phyloP scores from a whole-genome alignment of 176 grass and related monocot genomes.

The Elymus sibiricus region DNA sequence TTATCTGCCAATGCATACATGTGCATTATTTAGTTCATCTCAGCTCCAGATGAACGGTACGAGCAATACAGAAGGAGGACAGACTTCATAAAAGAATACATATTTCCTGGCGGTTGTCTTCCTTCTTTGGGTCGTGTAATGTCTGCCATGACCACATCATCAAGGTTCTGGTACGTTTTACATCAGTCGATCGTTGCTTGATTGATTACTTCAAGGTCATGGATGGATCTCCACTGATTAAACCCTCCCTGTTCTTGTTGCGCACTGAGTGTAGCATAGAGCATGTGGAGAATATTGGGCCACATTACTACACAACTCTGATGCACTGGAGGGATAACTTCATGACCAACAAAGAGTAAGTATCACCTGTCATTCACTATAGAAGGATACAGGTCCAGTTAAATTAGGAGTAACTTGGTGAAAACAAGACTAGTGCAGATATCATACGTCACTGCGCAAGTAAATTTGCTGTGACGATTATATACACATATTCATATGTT shows the following conservation, averaged over 20 bases:
- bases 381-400: neutral
- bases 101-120: slow-evolving; percentile 2
- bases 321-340: neutral
- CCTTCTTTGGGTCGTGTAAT: neutral
- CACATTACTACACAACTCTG: neutral
- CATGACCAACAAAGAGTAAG: neutral
- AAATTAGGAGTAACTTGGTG: too few species aligned
- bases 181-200: neutral
- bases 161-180: neutral
- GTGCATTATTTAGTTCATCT: neutral
- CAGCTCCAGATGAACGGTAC: neutral
- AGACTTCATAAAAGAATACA: neutral
- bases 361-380: neutral
- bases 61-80: neutral
- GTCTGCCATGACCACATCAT: neutral
- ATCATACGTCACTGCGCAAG: neutral
- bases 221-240: neutral
- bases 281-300: neutral
- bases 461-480: neutral
- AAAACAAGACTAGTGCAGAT: neutral
- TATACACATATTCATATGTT: neutral
- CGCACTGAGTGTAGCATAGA: neutral
- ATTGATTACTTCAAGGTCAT: neutral
- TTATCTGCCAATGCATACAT: neutral
- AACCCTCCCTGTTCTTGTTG: neutral